Conservation (phyloP, 345 rosid species). For the Corymbia maculata region DNA sequence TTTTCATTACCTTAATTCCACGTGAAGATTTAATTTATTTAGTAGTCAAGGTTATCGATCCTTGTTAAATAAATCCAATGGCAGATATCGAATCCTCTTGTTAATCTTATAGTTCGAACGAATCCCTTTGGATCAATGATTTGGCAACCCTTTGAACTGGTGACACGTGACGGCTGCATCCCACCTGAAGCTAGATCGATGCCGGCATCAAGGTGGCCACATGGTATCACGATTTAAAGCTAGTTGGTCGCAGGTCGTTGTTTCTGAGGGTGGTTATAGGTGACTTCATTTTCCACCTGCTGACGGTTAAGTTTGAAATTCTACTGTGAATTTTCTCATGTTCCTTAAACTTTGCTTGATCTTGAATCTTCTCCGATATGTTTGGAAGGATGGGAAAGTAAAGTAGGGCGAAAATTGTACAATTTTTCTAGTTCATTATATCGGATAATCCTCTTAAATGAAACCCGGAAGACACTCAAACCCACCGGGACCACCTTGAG, state of each 20-base stretch:
- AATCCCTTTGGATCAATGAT: not conserved
- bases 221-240: not conserved
- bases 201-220: not conserved
- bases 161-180: not conserved
- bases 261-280: not conserved
- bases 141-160: not conserved
- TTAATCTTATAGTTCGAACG: fast-evolving
- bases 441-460: too few species aligned
- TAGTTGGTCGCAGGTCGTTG: not conserved
- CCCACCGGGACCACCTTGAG: not conserved
- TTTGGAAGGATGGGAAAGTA: not conserved
- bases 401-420: not conserved
- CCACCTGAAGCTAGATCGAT: too few species aligned
- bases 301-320: not conserved
- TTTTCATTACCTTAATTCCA: fast-evolving
- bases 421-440: not conserved
- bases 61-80: fast-evolving
- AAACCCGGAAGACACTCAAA: not conserved
- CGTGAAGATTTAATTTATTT: not conserved
- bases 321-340: not conserved
- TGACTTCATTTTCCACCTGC: not conserved
- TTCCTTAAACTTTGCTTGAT: not conserved
- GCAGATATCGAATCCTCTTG: fast-evolving
- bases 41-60: not conserved
- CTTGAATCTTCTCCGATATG: not conserved